Base-by-base conservation (phyloP, 2,329 filamentous ascomycete genomes). In the Aspergillus awamori region DNA sequence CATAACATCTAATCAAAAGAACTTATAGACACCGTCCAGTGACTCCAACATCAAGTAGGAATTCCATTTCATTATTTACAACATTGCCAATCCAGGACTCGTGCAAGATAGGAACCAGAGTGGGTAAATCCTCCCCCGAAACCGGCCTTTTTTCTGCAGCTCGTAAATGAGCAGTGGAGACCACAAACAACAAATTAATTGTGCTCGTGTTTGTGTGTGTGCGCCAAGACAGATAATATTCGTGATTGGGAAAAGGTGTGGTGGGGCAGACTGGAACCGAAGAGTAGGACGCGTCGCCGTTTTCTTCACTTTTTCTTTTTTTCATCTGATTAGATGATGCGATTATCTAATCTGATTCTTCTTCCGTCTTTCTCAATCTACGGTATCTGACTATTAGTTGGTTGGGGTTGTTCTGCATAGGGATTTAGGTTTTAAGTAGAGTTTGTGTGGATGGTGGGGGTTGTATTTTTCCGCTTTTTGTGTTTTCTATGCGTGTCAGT, bases 291-390 rank as follows among this genome's bases (percentile, higher is more conserved):
- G 41, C 41, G 41, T 45, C 22, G 41, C 41, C 33, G 33, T 15
- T 36, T 36, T 36, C 11, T 36, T 36, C 33, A 11, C 33, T 36
- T 33, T 33, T 2, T 33, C 10, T 33, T 13, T 3, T 43, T 3
- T 7, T 0, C 41, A 45, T 45, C 41, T 24, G 41, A 45, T 45
- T 45, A 45, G 41, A 45, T 45, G 41, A 45, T 45, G 41, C 3
- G 20, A 45, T 45, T 45, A 45, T 45, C 41, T 45, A 45, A 45
- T 45, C 41, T 45, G 20, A 45, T 45, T 22, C 22, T 45, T 24
- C 8, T 5, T 36, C 33, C 33, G 13, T 36, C 20, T 45, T 45
- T 22, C 10, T 24, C 22, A 13, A 45, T 45, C 20, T 45, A 22
- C 8, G n/a, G 10, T 11, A 4, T 22, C 8, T 7, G 5, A 8